phyloP scores from a whole-genome alignment of 2,329 filamentous ascomycete species.

The Colletotrichum destructivum region DNA sequence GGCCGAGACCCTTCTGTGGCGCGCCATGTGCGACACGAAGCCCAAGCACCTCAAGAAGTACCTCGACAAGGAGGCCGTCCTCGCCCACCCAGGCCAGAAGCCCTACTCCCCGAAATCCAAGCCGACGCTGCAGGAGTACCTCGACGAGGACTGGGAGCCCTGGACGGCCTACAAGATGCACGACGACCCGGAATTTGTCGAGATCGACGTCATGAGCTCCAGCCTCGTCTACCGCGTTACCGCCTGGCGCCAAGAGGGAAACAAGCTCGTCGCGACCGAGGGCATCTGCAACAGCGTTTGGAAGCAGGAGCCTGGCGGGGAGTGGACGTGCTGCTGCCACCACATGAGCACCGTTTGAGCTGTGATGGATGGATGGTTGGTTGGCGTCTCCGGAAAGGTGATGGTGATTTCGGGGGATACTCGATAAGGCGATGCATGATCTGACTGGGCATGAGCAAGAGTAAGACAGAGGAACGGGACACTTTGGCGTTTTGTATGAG shows the following conservation, averaged over 20 bases:
- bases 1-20: slow-evolving; percentile 53
- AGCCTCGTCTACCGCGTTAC: slow-evolving; percentile 52
- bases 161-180: slow-evolving; percentile 56
- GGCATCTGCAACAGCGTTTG: slow-evolving; percentile 53
- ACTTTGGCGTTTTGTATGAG: slow-evolving; percentile 34
- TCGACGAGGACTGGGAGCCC: slow-evolving; percentile 53
- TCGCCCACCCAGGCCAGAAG: slow-evolving; percentile 50
- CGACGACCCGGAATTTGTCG: slow-evolving; percentile 54
- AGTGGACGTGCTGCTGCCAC: slow-evolving; percentile 54
- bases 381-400: neutral
- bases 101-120: slow-evolving; percentile 51
- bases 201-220: slow-evolving; percentile 56
- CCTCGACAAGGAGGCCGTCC: slow-evolving; percentile 52
- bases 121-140: slow-evolving; percentile 51
- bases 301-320: slow-evolving; percentile 52
- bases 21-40: slow-evolving; percentile 52
- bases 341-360: slow-evolving; percentile 47
- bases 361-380: neutral
- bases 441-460: neutral
- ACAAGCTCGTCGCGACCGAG: slow-evolving; percentile 52
- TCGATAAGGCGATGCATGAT: neutral
- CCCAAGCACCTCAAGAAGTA: slow-evolving; percentile 52
- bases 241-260: slow-evolving; percentile 49
- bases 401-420: neutral
- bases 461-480: neutral